These are phyloP conservation scores for Podospora anserina DNA, from an alignment of 495 filamentous ascomycete genomes.

Conservation along the genomic window DNA sequence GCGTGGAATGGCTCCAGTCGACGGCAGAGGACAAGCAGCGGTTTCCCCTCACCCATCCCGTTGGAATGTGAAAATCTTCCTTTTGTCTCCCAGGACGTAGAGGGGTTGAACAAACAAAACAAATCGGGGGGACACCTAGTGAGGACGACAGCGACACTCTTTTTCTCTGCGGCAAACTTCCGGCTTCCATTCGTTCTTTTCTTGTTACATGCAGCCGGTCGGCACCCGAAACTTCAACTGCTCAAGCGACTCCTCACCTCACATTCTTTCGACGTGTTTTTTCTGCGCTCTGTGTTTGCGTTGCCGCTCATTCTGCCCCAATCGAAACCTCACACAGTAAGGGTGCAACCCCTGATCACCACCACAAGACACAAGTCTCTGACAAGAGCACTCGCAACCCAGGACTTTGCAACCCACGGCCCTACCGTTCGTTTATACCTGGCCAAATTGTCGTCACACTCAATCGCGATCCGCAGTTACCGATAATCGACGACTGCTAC, in stretches of 20 bases:
- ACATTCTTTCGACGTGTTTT: constrained; percentile 17
- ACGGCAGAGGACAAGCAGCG: background rate
- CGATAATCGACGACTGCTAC: background rate
- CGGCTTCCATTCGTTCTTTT: constrained; percentile 16
- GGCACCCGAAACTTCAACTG: constrained; percentile 5
- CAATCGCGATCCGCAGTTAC: background rate
- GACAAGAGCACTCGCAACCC: constrained; percentile 21
- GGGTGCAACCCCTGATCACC: constrained; percentile 20
- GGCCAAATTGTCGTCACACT: background rate
- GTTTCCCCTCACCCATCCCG: constrained; percentile 9
- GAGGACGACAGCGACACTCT: constrained; percentile 20
- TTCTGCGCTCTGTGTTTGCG: constrained; percentile 20
- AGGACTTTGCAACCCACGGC: background rate
- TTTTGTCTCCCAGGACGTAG: background rate
- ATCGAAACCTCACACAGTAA: constrained; percentile 25
- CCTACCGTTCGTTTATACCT: constrained; percentile 1
- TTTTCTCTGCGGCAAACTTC: constrained; percentile 15
- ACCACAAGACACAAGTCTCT: constrained; percentile 26
- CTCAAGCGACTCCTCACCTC: constrained; percentile 17
- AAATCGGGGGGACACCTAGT: background rate
- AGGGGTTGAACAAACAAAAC: constrained; percentile 1
- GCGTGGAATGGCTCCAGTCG: constrained; percentile 16
- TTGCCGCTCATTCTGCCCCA: constrained; percentile 25
- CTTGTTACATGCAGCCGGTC: constrained; percentile 7
- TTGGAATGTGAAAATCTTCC: constrained; percentile 1